These are phyloP conservation scores for Candida gorgasii DNA, from an alignment of 805 yeast species.

Conservation along the genomic window DNA sequence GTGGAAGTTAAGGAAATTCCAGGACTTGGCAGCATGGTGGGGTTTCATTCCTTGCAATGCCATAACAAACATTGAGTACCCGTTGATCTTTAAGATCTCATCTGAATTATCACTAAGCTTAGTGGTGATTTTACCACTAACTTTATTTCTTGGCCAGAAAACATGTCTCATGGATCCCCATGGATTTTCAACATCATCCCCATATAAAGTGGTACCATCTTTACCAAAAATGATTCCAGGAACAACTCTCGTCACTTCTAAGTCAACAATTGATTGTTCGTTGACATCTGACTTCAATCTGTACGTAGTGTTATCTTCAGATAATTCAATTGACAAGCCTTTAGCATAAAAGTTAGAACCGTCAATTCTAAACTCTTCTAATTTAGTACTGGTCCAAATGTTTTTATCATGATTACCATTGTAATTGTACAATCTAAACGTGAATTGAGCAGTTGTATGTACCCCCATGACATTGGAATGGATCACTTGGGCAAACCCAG, in stretches of 20 bases:
- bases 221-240: constrained; percentile 89
- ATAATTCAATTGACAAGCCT: constrained; percentile 62
- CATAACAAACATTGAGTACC: constrained; percentile 81
- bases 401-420: constrained; percentile 44
- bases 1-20: constrained; percentile 94
- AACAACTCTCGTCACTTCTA: constrained; percentile 58
- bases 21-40: constrained; percentile 95
- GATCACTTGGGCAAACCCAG: constrained; percentile 91
- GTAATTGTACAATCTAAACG: constrained; percentile 74
- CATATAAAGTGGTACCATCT: constrained; percentile 84
- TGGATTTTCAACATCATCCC: constrained; percentile 78
- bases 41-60: constrained; percentile 99
- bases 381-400: constrained; percentile 90
- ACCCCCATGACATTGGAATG: constrained; percentile 90
- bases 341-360: constrained; percentile 83
- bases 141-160: constrained; percentile 91
- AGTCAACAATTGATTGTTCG: constrained; percentile 68
- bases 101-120: constrained; percentile 11
- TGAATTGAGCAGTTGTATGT: constrained; percentile 89
- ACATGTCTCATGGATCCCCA: constrained; percentile 98
- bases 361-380: constrained; percentile 72
- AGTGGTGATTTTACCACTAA: constrained; percentile 60
- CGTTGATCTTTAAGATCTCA: constrained; percentile 40
- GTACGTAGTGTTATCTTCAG: constrained; percentile 51
- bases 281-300: constrained; percentile 63